Evolutionary conservation across 352 stramenopile species (phyloP).

Genomic region (Pythium aquatile): DNA sequence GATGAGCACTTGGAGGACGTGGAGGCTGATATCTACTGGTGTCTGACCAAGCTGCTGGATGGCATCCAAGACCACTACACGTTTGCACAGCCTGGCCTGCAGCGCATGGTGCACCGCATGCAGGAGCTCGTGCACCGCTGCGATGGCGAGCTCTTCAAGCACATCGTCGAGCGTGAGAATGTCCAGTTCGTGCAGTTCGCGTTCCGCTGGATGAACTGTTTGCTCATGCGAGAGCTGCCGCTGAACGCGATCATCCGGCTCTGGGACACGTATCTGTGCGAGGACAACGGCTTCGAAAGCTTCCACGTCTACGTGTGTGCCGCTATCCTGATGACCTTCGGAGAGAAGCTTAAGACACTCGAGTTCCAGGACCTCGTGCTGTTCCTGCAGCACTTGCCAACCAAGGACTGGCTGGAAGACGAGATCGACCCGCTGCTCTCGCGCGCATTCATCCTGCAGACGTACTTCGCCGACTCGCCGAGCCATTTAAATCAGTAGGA

Average conservation of each 20-base stretch:
- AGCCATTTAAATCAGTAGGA: constrained; percentile 64
- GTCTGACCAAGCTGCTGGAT: constrained; percentile 97
- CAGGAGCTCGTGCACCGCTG: constrained; percentile 97
- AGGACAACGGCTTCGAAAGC: constrained; percentile 98
- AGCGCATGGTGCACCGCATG: constrained; percentile 97
- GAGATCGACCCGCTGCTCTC: constrained; percentile 98
- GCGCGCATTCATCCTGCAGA: constrained; percentile 95
- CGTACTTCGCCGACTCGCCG: constrained; percentile 87
- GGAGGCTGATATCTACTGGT: constrained; percentile 99
- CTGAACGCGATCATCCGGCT: constrained; percentile 95
- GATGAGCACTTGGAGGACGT: constrained; percentile 78
- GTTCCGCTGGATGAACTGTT: constrained; percentile 99
- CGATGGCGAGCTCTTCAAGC: constrained; percentile 93
- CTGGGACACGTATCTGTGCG: constrained; percentile 99
- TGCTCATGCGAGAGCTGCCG: constrained; percentile 97
- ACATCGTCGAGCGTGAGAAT: constrained; percentile 92
- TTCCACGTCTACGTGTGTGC: constrained; percentile 99
- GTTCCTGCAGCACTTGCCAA: constrained; percentile 96
- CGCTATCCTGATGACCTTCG: constrained; percentile 98
- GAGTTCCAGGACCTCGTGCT: constrained; percentile 98
- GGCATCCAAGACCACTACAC: constrained; percentile 99
- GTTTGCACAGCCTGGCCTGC: constrained; percentile 96
- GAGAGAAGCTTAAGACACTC: constrained; percentile 92
- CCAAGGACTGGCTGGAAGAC: constrained; percentile 95
- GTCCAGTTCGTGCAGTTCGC: constrained; percentile 99